phyloP scores from a whole-genome alignment of 1,284 basidiomycete species.

The Phylloporus sp. region DNA sequence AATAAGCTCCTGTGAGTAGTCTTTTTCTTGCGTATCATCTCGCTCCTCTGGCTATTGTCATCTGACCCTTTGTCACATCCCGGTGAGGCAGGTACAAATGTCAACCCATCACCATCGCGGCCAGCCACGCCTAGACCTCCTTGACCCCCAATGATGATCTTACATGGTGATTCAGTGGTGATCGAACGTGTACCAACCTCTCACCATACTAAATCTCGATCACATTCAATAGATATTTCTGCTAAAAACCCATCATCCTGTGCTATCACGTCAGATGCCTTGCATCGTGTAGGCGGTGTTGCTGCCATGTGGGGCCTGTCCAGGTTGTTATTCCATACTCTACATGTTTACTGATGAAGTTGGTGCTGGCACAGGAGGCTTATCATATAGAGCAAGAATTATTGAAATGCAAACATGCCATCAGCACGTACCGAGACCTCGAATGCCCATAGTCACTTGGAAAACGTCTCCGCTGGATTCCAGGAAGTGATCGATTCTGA shows the following conservation, averaged over 20 bases:
- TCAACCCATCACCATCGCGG: conserved; percentile 23
- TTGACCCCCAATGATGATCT: conserved; percentile 25
- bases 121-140: conserved; percentile 28
- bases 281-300: conserved; percentile 20
- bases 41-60: not conserved
- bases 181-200: conserved; percentile 18
- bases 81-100: conserved; percentile 9
- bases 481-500: conserved; percentile 97
- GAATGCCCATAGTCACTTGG: conserved; percentile 90
- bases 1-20: conserved; percentile 61
- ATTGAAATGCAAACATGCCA: conserved; percentile 76
- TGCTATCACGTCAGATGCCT: conserved; percentile 1
- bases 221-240: conserved; percentile 12
- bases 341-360: not conserved
- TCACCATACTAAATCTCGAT: conserved; percentile 24
- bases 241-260: no score
- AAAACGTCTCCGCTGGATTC: conserved; percentile 93
- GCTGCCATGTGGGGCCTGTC: conserved; percentile 24
- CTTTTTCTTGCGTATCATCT: not conserved
- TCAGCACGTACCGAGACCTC: conserved; percentile 82
- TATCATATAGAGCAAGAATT: conserved; percentile 71
- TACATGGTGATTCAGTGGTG: conserved; percentile 27
- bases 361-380: conserved; percentile 9
- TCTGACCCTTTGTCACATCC: conserved; percentile 17
- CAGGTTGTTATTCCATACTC: conserved; percentile 25